Evolutionary conservation across 306 rosid genomes (phyloP), one percentile per base, ranked within the genome.

Genomic region (Prosopis cineraria): DNA sequence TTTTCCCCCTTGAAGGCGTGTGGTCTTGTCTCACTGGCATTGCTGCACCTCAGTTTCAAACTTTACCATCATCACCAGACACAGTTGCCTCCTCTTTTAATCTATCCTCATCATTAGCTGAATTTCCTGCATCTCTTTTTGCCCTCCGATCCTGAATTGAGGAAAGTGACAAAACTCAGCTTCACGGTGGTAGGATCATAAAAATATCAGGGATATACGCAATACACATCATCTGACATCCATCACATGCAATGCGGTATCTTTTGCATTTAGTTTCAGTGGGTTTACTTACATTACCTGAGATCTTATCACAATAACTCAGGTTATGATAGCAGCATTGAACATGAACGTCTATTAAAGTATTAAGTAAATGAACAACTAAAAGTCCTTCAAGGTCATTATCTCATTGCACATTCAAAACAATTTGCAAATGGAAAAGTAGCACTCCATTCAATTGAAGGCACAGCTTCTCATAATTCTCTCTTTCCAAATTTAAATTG

Each of bases 131-230:
- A 24, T 75, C 87, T 79, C 39, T 81, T 39, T 58, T 74, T 11
- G 80, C 62, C 58, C 63, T 77, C 10, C 72, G 87, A 77, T 87
- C 87, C 91, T 89, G 53, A 66, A 62, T 70, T 16, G 75, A 66
- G 25, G 73, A 12, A 11, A 75, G 80, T 73, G 29, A 66, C 45
- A 48, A 59, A 43, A 73, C 11, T 39, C 37, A 45, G 33, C 17
- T 25, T 55, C 24, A 48, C 4, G 44, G 13, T 47, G 19, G n/a
- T 59, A 6, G 22, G 76, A 34, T 10, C 33, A 71, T 34, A 22
- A 19, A 53, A n/a, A 52, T 64, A 66, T 66, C 71, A n/a, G 19
- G 30, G 30, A 5, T 3, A 36, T 24, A 65, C 31, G 34, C 1
- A n/a, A 43, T 40, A 25, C 19, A 13, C 27, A 4, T 47, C 37